Base-by-base conservation (phyloP, 331 rosid species). In the Prunus yedoensis region DNA sequence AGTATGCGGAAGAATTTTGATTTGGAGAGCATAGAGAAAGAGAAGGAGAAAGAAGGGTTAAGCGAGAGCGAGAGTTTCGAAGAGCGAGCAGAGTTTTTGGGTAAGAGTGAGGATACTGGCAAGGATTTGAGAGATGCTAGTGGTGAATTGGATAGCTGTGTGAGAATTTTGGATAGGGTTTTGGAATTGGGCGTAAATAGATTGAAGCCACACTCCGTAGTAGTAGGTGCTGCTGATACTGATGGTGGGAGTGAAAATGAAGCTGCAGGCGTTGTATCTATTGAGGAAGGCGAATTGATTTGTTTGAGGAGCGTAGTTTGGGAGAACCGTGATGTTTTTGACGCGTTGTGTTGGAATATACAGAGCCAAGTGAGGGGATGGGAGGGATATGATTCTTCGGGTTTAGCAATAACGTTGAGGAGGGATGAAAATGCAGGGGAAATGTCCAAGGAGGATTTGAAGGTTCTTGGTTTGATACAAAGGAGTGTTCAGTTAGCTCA, bases 111-210 rank as follows among this genome's bases (percentile, higher is more conserved):
- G 63, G 84, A n/a, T 38, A 59, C 21, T 17, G 74, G 79, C 20
- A 51, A 56, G 71, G 78, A 78, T 17, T 68, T 30, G 78, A 80
- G 78, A 57, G 89, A 82, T 8, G 82, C 53, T 1, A 66, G 63
- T 5, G 82, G 70, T 13, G 92, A 83, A 49, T 51, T 72, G 62
- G 83, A 80, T 17, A 71, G 65, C 35, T 84, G 93, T 57, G 84
- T 85, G 68, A 74, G 73, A 59, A 89, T 91, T 10, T 78, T 94
- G 86, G 90, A 82, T 77, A 79, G 77, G 80, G 74, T 89, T 53
- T 84, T 94, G 79, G 96, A 90, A 76, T 61, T 92, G 63, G 99
- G 96, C 20, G 84, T 85, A 67, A 88, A 73, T 83, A 85, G 99
- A 81, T 63, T 94, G 83, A 83, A 72, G 83, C 84, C 83, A 32